Evolutionary conservation across 345 rosid genomes (phyloP), one percentile per base, ranked within the genome.

Genomic region (Gynandropsis gynandra): DNA sequence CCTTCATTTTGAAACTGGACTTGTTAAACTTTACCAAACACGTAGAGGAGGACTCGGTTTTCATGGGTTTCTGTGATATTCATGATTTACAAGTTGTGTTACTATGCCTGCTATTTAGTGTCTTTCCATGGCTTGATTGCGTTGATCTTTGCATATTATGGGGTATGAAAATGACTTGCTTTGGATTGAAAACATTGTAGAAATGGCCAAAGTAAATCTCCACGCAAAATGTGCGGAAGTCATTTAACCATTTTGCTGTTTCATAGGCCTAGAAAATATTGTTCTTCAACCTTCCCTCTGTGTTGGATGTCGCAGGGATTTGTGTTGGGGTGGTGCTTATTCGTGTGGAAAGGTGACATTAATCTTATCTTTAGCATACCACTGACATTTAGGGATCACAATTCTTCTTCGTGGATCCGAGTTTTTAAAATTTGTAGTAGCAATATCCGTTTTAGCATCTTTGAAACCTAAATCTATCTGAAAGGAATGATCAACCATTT

Each of bases 241-340:
- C 35, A 13, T 13, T 45, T 44, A 37, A 1, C 8, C 29, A 15
- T 45, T 10, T 59, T 47, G 34, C 18, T 73, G 37, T 72, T 64
- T 70, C 53, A 13, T 75, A 64, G 70, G 50, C 56, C n/a, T 72
- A 64, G 77, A 61, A 54, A 24, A 31, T 40, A 50, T 31, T 18
- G 24, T 62, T 67, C 56, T 67, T 70, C 81, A 77, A 66, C 62
- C 12, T 66, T 77, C 80, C 83, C 74, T 76, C 71, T 78, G 60
- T 76, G 74, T 83, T 83, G 82, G 58, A 67, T 76, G 78, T 84
- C 72, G 83, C 83, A 74, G 85, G 93, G 54, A 55, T 44, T 64
- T 67, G 66, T 61, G 60, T 80, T 76, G 74, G 64, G 74, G 64
- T 70, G 76, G 63, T 70, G 76, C 73, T 65, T 67, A 76, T 72